Evolutionary conservation across 208 protist genomes (phyloP), one percentile per base, ranked within the genome.

Genomic region (Trypanosoma melophagium): DNA sequence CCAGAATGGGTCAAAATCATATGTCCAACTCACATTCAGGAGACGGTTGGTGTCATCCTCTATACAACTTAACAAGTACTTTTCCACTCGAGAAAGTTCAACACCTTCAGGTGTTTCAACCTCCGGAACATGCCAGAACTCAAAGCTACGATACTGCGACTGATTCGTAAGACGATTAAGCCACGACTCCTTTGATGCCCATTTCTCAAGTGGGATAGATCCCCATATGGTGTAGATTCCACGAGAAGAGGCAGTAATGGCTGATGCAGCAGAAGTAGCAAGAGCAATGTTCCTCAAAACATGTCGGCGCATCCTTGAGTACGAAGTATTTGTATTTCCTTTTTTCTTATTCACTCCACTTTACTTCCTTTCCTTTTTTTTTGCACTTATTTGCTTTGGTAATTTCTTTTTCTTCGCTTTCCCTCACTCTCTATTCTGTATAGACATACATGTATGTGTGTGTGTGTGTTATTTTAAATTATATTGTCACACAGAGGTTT

Each of bases 1-100:
- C 91, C 91, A 96, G 79, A 93, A 96, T 17, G 88, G 76, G 75
- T 96, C 91, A 66, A 96, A 96, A 72, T 94, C 91, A 45, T 86
- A 86, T 51, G 83, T 87, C 90, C 90, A 96, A 76, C 71, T 78
- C 17, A 96, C 44, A 55, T 91, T 61, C 67, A 93, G 55, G 50
- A 96, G 77, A 16, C 89, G 86, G 16, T 86, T 73, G 25, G 87
- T 91, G 67, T 96, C 91, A 74, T 96, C 80, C 70, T 91, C 82
- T 19, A 96, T 80, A 70, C 75, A 74, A 72, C 84, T 92, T 61
- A 96, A 76, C 21, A 96, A 83, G 64, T 94, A 96, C 42, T 61
- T 58, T 74, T 94, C 91, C 35, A 86, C 77, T 25, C 71, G 40
- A 47, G 77, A 86, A 35, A 96, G 78, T 44, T 76, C 42, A 17